phyloP scores from a whole-genome alignment of 306 rosid species.

The Trichosanthes truncata region DNA sequence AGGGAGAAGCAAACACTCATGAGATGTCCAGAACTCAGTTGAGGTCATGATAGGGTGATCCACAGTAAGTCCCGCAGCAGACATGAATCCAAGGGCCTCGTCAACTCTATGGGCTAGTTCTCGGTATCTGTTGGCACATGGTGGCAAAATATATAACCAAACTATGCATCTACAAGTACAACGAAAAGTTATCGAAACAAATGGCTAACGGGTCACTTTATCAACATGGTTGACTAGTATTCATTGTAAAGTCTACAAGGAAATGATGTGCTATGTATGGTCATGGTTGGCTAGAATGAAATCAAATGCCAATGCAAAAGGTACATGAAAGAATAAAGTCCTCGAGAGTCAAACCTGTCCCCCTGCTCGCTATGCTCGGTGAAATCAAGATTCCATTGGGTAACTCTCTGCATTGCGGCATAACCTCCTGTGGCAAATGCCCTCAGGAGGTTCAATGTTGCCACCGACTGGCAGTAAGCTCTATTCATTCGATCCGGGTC shows the following conservation, averaged over 20 bases:
- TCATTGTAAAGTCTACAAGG: not conserved
- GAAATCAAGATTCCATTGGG: slow-evolving; percentile 35
- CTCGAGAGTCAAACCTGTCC: slow-evolving; percentile 17
- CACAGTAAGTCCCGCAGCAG: slow-evolving; percentile 24
- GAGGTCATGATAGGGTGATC: slow-evolving; percentile 31
- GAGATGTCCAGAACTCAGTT: slow-evolving; percentile 41
- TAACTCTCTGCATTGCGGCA: slow-evolving; percentile 42
- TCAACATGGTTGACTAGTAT: not conserved
- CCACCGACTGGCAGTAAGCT: slow-evolving; percentile 32
- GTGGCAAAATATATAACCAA: not conserved
- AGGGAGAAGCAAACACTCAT: slow-evolving; percentile 38
- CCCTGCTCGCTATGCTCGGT: slow-evolving; percentile 33
- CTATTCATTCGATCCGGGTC: slow-evolving; percentile 33
- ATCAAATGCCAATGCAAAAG: not conserved
- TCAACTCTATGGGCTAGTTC: slow-evolving; percentile 33
- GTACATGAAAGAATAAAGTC: not conserved
- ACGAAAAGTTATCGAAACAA: not conserved
- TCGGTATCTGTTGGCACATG: slow-evolving; percentile 17
- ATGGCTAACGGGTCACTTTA: not conserved
- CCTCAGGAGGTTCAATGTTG: slow-evolving; percentile 34
- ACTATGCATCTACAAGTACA: not conserved
- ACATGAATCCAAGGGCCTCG: slow-evolving; percentile 38
- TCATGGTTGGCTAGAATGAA: not conserved
- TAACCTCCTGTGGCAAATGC: slow-evolving; percentile 38
- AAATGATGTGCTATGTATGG: not conserved